A percentile compares a stretch with the other conserved stretches of the same genome.
Evolutionary conservation across 2,329 filamentous ascomycete species (phyloP).

Genomic region (Penicillium sp.): DNA sequence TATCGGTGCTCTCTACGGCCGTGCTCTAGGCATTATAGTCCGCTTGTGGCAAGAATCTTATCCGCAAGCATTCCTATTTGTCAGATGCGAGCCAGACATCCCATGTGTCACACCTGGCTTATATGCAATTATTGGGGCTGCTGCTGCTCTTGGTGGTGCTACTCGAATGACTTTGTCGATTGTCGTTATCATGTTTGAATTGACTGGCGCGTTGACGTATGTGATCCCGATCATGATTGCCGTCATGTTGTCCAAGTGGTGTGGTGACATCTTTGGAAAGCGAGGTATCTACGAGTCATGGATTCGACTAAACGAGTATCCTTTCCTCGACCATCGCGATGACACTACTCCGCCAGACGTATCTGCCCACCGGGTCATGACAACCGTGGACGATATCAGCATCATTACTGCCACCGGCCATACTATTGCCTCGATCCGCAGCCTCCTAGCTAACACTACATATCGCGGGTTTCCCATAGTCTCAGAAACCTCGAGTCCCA

Average conservation of each 20-base stretch:
- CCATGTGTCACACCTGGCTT: conserved; percentile 91
- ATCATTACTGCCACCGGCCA: conserved; percentile 85
- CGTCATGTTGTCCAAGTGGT: conserved; percentile 98
- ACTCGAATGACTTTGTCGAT: conserved; percentile 97
- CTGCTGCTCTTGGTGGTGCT: conserved; percentile 88
- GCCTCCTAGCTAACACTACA: conserved; percentile 69
- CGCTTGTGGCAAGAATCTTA: conserved; percentile 82
- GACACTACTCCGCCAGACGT: conserved; percentile 77
- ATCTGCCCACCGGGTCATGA: conserved; percentile 86
- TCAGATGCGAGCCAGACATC: conserved; percentile 77
- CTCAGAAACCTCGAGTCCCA: conserved; percentile 70
- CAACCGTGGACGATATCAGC: conserved; percentile 82
- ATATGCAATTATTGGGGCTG: conserved; percentile 94
- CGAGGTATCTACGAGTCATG: conserved; percentile 95
- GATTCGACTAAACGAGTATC: conserved; percentile 95
- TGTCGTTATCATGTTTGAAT: conserved; percentile 98
- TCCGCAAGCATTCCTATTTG: conserved; percentile 74
- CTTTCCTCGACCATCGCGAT: conserved; percentile 89
- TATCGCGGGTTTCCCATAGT: conserved; percentile 94
- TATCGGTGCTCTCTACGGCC: conserved; percentile 85
- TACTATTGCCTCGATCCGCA: conserved; percentile 73
- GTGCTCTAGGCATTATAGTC: conserved; percentile 84
- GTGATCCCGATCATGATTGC: conserved; percentile 98
- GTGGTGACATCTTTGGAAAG: conserved; percentile 89
- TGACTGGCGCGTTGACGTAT: conserved; percentile 92